Base-by-base conservation (phyloP, 768 basidiomycete genomes). In the Boletus patriciae region DNA sequence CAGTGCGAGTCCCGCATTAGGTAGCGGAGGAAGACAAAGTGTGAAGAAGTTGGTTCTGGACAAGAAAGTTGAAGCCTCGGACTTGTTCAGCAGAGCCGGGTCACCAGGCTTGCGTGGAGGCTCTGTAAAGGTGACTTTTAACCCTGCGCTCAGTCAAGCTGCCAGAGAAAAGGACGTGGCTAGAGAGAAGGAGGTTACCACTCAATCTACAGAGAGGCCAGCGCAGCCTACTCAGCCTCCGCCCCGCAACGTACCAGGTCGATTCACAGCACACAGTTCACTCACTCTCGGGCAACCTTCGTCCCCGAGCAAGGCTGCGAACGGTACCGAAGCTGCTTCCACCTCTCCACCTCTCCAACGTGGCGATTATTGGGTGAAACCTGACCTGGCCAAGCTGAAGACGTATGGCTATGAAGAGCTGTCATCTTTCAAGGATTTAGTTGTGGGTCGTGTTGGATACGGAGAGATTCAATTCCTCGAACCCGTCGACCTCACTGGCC, bases 41-140 rank as follows among this genome's bases (percentile, higher is more conserved):
- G 92, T 96, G 55, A 98, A 98, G 78, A 96, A 96, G 68, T 80
- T 98, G 55, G 86, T 94, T 37, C 70, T 97, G 59, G 90, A 94
- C 67, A 94, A 90, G 73, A 92, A 87, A 68, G 77, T 91, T 16
- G 88, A 90, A 50, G 80, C 90, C 27, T 74, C 82, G 25, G 88
- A 92, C 59, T 65, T 92, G 50, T 87, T 92, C 65, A 79, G 82
- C 38, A 76, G 78, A 50, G 69, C 74, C 19, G 75, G 77, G 21
- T 74, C 69, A 15, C 73, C 80, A 40, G 57, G 63, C 18, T 42
- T 66, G 62, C 65, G 65, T 16, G 60, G 62, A 23, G 66, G 67
- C 52, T 62, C 70, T 11, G 62, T 64, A 23, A 89, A 84, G 67
- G 78, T 90, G 50, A 81, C 82, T 0, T 92, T 92, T 68, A 92